A percentile compares a stretch with the other conserved stretches of the same genome.
Conservation (phyloP, 2,329 filamentous ascomycete genomes). For the Botrytis galanthina region DNA sequence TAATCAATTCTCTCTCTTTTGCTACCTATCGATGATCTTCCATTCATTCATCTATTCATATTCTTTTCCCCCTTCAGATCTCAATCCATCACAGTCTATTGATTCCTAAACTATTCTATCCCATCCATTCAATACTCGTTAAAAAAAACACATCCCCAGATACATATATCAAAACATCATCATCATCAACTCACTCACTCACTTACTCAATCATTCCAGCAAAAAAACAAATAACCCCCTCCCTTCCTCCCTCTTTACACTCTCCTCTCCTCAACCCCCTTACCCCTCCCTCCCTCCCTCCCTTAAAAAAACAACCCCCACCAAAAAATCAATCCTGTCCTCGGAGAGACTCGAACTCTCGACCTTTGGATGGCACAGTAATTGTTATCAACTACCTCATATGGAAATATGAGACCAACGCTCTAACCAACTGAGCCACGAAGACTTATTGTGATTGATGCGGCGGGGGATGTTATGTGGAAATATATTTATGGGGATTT, state of each 20-base stretch:
- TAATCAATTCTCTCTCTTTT: neutral
- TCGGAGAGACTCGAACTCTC: constrained; percentile 49
- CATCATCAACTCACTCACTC: neutral
- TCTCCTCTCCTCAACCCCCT: neutral
- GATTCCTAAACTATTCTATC: neutral
- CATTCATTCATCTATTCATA: neutral
- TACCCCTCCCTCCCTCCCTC: neutral
- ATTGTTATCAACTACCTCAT: constrained; percentile 10
- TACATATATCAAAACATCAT: neutral
- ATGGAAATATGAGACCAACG: constrained; percentile 42
- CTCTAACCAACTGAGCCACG: constrained; percentile 46
- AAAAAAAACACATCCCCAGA: neutral
- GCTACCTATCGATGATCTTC: neutral
- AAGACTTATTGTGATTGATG: constrained; percentile 32
- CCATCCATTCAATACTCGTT: neutral
- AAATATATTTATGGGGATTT: neutral
- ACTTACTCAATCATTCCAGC: neutral
- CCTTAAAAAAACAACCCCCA: too few relatives aligned
- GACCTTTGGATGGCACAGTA: constrained; percentile 42
- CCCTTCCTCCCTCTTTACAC: too few relatives aligned
- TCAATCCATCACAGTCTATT: neutral
- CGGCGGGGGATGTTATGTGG: accelerated
- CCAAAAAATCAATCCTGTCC: constrained; percentile 35
- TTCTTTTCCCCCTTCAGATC: too few relatives aligned
- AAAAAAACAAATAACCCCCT: neutral